Evolutionary conservation across 768 basidiomycete genomes (phyloP).

Genomic region (Psilocybe tampanensis): DNA sequence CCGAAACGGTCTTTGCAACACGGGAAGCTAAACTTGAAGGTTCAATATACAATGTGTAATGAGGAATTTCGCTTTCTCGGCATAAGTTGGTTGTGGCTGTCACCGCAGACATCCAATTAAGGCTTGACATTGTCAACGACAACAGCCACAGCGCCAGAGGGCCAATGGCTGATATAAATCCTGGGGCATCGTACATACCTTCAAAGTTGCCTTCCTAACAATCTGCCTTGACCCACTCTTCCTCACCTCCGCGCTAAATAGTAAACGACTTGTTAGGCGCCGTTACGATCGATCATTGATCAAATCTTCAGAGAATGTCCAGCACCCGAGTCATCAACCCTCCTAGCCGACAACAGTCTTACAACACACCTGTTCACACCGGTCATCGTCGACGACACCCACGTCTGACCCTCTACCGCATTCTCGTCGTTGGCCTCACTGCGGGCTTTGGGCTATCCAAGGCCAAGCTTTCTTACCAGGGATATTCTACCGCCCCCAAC

Average conservation of each 20-base stretch:
- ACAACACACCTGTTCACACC: neutral
- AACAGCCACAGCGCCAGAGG: neutral
- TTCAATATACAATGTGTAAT: no score
- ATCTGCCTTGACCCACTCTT: no score
- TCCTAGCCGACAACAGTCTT: neutral
- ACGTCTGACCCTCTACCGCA: constrained; percentile 26
- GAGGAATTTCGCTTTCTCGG: no score
- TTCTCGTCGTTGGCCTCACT: constrained; percentile 25
- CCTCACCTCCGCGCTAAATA: no score
- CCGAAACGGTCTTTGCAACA: no score
- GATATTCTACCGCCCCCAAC: constrained; percentile 27
- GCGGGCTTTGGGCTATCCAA: constrained; percentile 27
- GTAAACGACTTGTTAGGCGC: no score
- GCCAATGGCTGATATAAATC: constrained; percentile 1
- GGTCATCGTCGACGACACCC: constrained; percentile 6
- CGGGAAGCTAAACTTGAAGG: no score
- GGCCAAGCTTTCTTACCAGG: constrained; percentile 26
- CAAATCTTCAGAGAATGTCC: neutral
- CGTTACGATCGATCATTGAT: no score
- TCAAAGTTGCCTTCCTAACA: no score
- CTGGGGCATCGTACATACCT: no score
- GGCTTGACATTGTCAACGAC: neutral
- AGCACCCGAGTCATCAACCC: neutral
- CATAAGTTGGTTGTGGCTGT: neutral
- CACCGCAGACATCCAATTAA: neutral